phyloP scores from a whole-genome alignment of 495 filamentous ascomycete species.

The Parmelia sp. region DNA sequence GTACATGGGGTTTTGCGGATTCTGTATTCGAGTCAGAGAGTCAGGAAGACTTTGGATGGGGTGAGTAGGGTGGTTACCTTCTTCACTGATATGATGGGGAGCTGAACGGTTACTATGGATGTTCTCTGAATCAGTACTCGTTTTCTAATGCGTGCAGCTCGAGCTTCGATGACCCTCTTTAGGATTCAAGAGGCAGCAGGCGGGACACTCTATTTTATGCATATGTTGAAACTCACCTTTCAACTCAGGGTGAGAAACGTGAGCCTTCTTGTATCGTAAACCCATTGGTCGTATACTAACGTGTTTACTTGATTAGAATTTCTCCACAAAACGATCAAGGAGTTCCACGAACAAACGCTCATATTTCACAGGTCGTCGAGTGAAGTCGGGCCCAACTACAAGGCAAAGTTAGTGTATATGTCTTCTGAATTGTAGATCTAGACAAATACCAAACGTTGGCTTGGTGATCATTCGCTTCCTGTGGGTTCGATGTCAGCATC shows the following conservation, averaged over 20 bases:
- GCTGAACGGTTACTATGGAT: constrained; percentile 67
- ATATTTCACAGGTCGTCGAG: constrained; percentile 87
- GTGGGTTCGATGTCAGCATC: constrained; percentile 57
- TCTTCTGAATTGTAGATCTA: background rate
- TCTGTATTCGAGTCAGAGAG: background rate
- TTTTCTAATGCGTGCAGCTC: background rate
- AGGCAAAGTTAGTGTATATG: background rate
- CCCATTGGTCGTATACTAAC: constrained; percentile 57
- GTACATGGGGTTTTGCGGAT: constrained; percentile 40
- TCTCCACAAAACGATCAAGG: too few relatives aligned
- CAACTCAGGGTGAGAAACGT: constrained; percentile 79
- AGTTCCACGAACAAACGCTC: too few relatives aligned
- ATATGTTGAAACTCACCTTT: constrained; percentile 27
- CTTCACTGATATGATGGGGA: constrained; percentile 91
- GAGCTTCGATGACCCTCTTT: background rate
- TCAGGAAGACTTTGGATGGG: background rate
- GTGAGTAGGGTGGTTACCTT: constrained; percentile 44
- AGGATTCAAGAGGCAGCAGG: background rate
- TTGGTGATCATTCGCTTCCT: constrained; percentile 93
- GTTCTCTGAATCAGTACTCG: background rate
- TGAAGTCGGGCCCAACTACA: constrained; percentile 62
- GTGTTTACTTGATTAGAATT: too few relatives aligned
- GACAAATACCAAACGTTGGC: constrained; percentile 55
- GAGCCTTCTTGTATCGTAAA: constrained; percentile 70
- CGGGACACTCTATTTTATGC: background rate